Base-by-base conservation (phyloP, 306 rosid genomes). In the Vigna trinervia region DNA sequence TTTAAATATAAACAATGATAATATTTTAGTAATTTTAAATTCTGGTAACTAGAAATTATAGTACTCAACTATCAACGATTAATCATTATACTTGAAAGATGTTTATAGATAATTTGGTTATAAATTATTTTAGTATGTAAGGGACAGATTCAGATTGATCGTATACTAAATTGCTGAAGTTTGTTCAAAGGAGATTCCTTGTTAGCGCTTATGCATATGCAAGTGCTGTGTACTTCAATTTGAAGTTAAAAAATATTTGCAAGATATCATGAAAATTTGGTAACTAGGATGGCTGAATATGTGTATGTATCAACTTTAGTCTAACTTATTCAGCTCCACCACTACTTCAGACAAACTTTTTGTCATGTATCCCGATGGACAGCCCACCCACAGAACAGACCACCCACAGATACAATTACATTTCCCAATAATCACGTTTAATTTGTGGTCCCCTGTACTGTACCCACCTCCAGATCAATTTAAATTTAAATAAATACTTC, bases 401-500 rank as follows among this genome's bases (percentile, higher is more conserved):
- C 0, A 30, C 34, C 34, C 34, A 30, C 34, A 3, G 34, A 30
- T 30, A 30, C 34, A 4, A 30, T 30, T 4, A 30, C 34, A 30
- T 30, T 30, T 3, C 5, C 3, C 14, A 20, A 28, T 13, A 59
- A 26, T 26, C 28, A 26, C 28, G 28, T 26, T 26, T 2, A 26
- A 65, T 3, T 38, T 36, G n/a, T 63, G 30, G 48, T 41, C 34
- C 51, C 32, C n/a, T 19, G 51, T 11, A n/a, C 56, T 19, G 51
- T 11, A n/a, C 56, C 38, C 56, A 67, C 7, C 8, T 14, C 22
- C 13, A 23, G 78, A 38, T 34, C 46, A 85, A 68, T 69, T 69
- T 51, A 73, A 85, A 68, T 69, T 69, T 59, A 73, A 15, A 58
- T 34, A 28, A 75, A 30, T 58, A 38, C 11, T 43, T 36, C 52